A percentile compares a stretch with the other conserved stretches of the same genome.
Evolutionary conservation across 2,329 filamentous ascomycete species (phyloP).

Genomic region (Trichoderma endophyticum): DNA sequence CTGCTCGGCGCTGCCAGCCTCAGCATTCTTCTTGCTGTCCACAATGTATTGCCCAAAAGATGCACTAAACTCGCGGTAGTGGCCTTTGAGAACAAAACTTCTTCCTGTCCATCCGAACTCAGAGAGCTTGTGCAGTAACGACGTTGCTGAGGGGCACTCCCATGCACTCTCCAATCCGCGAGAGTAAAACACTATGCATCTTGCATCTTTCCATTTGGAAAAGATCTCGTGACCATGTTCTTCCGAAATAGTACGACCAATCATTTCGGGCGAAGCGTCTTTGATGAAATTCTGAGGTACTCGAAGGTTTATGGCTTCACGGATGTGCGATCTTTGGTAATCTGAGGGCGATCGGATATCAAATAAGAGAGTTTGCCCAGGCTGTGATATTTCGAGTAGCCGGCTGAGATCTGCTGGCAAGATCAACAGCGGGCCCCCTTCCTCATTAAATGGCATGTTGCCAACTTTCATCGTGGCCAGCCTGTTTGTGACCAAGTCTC

Average conservation of each 20-base stretch:
- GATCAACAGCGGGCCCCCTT: constrained; percentile 44
- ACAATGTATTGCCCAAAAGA: constrained; percentile 52
- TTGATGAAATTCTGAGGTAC: constrained; percentile 48
- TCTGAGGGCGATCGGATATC: constrained; percentile 48
- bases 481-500: constrained; percentile 44
- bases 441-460: constrained; percentile 31
- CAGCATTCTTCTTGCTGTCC: constrained; percentile 41
- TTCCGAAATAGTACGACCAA: constrained; percentile 49
- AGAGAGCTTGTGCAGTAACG: constrained; percentile 45
- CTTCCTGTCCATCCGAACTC: constrained; percentile 48
- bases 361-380: constrained; percentile 45
- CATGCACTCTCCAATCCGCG: constrained; percentile 47
- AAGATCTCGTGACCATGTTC: constrained; percentile 47
- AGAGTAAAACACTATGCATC: constrained; percentile 53
- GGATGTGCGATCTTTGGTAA: constrained; percentile 51
- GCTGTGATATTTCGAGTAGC: constrained; percentile 49
- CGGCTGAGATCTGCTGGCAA: constrained; percentile 49
- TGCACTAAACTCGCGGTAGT: constrained; percentile 53
- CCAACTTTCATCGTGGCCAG: constrained; percentile 44
- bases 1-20: constrained; percentile 36
- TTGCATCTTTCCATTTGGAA: constrained; percentile 44
- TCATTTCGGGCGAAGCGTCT: constrained; percentile 47
- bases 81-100: constrained; percentile 54
- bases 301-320: constrained; percentile 51
- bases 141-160: constrained; percentile 50